Conservation (phyloP, 805 yeast species). For the Saturnispora kantuleensis region DNA sequence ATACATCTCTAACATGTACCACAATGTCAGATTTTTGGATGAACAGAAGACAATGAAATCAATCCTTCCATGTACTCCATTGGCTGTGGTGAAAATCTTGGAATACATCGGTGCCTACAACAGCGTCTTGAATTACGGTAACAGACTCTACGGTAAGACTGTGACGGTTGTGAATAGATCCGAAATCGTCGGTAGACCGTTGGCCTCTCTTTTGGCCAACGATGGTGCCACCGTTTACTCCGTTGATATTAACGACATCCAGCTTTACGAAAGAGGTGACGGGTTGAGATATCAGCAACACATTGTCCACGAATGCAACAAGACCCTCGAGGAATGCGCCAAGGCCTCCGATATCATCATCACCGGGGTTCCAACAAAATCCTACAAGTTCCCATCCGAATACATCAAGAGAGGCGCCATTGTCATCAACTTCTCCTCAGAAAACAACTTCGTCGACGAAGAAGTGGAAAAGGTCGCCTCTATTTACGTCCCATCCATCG, state of each 20-base stretch:
- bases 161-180: conserved; percentile 85
- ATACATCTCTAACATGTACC: conserved; percentile 91
- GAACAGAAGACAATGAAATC: conserved; percentile 57
- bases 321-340: conserved; percentile 55
- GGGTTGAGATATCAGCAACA: conserved; percentile 76
- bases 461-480: conserved; percentile 80
- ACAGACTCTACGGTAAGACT: conserved; percentile 87
- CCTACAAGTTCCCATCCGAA: conserved; percentile 79
- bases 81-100: conserved; percentile 86
- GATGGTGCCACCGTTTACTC: conserved; percentile 97
- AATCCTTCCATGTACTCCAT: conserved; percentile 91
- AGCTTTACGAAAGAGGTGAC: conserved; percentile 89
- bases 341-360: conserved; percentile 80
- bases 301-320: conserved; percentile 52
- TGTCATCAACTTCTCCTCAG: conserved; percentile 81
- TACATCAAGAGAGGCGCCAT: conserved; percentile 80
- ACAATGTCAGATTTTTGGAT: conserved; percentile 80
- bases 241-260: conserved; percentile 78
- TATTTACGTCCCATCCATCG: conserved; percentile 88
- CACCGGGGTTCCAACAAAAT: conserved; percentile 86
- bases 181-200: conserved; percentile 94
- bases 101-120: conserved; percentile 88
- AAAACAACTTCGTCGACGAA: conserved; percentile 75
- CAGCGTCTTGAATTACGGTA: conserved; percentile 72
- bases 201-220: conserved; percentile 91